Percentiles rank a stretch among this genome's conserved stretches.
Evolutionary conservation across 768 basidiomycete species (phyloP).

Genomic region (Trametes cingulata): DNA sequence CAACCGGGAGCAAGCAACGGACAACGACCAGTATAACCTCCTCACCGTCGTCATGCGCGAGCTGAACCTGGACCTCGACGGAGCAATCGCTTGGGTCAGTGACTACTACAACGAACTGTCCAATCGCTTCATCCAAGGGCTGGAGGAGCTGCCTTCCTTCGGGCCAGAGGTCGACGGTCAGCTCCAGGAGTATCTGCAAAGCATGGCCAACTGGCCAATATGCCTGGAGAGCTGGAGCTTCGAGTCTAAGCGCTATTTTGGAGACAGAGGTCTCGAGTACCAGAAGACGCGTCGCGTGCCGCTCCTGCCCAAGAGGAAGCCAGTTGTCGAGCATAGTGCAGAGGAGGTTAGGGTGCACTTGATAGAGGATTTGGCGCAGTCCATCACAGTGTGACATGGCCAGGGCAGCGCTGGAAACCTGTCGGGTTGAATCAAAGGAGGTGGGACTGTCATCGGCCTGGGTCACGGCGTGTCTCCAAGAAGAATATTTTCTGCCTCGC

Average conservation of each 20-base stretch:
- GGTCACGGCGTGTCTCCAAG: too few relatives aligned
- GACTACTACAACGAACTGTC: constrained; percentile 19
- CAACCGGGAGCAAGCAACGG: constrained; percentile 32
- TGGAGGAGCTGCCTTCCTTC: constrained; percentile 31
- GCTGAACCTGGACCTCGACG: constrained; percentile 17
- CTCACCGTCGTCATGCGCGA: constrained; percentile 31
- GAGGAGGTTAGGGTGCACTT: constrained; percentile 12
- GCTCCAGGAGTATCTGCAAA: constrained; percentile 29
- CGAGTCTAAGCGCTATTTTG: constrained; percentile 36
- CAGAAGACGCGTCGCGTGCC: constrained; percentile 26
- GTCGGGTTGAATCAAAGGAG: too few relatives aligned
- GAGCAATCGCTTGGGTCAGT: constrained; percentile 23
- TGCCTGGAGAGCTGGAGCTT: constrained; percentile 33
- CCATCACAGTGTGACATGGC: too few relatives aligned
- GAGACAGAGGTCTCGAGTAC: constrained; percentile 27
- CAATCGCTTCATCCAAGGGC: constrained; percentile 25
- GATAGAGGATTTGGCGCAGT: constrained; percentile 1
- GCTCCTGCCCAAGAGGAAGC: constrained; percentile 13
- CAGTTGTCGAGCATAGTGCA: background rate
- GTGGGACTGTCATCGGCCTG: too few relatives aligned
- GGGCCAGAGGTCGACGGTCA: constrained; percentile 29
- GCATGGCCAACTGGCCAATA: constrained; percentile 32
- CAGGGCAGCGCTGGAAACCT: too few relatives aligned
- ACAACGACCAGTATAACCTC: constrained; percentile 31
- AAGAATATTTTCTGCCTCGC: too few relatives aligned